Evolutionary conservation across 768 basidiomycete genomes (phyloP).

Genomic region (Suillus sp.): DNA sequence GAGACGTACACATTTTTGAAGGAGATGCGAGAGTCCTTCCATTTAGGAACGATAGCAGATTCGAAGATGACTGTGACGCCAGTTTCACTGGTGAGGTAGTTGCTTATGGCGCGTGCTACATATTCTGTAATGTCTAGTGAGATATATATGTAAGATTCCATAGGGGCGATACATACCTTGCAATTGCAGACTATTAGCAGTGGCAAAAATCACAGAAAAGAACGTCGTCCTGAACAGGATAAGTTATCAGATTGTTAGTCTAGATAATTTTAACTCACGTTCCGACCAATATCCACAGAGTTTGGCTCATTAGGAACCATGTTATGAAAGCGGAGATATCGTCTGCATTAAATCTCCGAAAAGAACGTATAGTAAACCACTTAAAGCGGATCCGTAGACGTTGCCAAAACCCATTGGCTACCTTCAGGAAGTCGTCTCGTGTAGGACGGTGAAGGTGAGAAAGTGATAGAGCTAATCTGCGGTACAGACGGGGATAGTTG

Average conservation of each 20-base stretch:
- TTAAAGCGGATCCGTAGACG: conserved; percentile 89
- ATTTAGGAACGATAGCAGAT: conserved; percentile 96
- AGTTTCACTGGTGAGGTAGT: conserved; percentile 91
- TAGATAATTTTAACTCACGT: conserved; percentile 37
- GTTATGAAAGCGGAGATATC: conserved; percentile 96
- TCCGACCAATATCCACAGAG: conserved; percentile 93
- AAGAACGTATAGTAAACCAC: conserved; percentile 95
- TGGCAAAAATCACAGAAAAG: conserved; percentile 90
- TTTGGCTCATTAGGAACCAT: conserved; percentile 95
- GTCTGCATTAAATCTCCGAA: conserved; percentile 93
- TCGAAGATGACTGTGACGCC: conserved; percentile 96
- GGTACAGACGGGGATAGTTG: conserved; percentile 81
- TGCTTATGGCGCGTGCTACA: conserved; percentile 85
- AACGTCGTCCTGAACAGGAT: conserved; percentile 75
- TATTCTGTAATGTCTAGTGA: conserved; percentile 52
- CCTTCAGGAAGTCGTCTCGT: conserved; percentile 84
- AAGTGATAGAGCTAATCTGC: conserved; percentile 73
- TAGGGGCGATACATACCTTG: conserved; percentile 56
- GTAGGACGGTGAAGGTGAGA: conserved; percentile 81
- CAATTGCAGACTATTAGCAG: conserved; percentile 81
- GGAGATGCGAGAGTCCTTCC: conserved; percentile 93
- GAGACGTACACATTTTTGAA: conserved; percentile 98
- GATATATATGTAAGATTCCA: neutral
- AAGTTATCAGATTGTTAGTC: conserved; percentile 3
- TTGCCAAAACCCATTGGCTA: conserved; percentile 90